phyloP scores from a whole-genome alignment of 345 rosid genomes.

The Syzygium jambos region DNA sequence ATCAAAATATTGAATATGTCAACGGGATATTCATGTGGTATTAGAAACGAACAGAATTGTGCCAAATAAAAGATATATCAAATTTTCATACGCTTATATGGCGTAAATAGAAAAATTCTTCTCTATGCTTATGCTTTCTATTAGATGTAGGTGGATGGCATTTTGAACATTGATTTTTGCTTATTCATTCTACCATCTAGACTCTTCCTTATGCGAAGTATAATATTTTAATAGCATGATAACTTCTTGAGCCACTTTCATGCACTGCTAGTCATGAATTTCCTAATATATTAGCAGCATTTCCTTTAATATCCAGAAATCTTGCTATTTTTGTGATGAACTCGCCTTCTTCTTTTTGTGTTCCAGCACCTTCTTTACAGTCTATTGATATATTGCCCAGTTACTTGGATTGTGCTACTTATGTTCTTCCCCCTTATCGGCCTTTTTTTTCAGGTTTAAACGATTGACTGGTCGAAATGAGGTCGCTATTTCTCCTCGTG shows the following conservation, averaged over 20 bases:
- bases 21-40: neutral
- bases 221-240: neutral
- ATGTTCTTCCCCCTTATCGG: neutral
- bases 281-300: neutral
- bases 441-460: conserved; percentile 53
- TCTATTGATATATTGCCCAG: neutral
- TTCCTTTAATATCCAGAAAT: neutral
- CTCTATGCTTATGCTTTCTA: neutral
- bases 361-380: neutral
- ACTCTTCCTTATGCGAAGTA: neutral
- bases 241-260: neutral
- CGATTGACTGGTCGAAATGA: conserved; percentile 78
- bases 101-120: neutral
- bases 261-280: neutral
- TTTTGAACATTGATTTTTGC: neutral
- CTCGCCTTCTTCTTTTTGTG: neutral
- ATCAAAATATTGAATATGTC: neutral
- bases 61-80: neutral
- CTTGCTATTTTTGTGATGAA: neutral
- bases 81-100: neutral
- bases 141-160: neutral
- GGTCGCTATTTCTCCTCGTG: conserved; percentile 61
- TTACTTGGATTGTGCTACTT: neutral
- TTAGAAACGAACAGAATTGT: neutral
- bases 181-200: neutral